These are phyloP conservation scores for Yamadazyma nakazawae DNA, from an alignment of 805 yeast genomes.

Conservation along the genomic window DNA sequence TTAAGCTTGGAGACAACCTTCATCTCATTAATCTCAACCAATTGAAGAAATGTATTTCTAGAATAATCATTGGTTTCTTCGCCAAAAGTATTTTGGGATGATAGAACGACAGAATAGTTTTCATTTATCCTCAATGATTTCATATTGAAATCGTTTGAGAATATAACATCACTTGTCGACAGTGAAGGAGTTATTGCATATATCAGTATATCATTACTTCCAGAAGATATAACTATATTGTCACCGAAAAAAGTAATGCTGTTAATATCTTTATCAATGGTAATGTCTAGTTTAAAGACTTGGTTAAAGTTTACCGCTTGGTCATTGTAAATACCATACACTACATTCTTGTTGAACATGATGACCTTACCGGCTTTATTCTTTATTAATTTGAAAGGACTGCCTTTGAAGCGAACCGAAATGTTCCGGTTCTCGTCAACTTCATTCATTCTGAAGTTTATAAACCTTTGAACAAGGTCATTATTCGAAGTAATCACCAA, in stretches of 20 bases:
- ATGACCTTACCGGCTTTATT: constrained; percentile 5
- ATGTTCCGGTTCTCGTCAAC: constrained; percentile 2
- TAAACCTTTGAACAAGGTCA: constrained; percentile 12
- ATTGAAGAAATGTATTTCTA: constrained; percentile 15
- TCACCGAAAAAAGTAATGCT: constrained; percentile 12
- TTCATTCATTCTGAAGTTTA: constrained; percentile 6
- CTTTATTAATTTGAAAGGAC: constrained; percentile 16
- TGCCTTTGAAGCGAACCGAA: constrained; percentile 7
- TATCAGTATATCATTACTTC: constrained; percentile 5
- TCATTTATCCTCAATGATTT: constrained; percentile 15
- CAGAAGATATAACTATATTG: constrained; percentile 8
- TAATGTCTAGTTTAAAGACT: constrained; percentile 1
- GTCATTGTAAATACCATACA: constrained; percentile 12
- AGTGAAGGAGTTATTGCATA: constrained; percentile 3
- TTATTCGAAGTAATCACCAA: constrained; percentile 15
- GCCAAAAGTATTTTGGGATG: constrained; percentile 15
- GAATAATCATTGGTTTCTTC: constrained; percentile 13
- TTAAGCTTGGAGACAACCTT: constrained; percentile 8
- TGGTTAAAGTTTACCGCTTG: constrained; percentile 8
- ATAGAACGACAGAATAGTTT: constrained; percentile 15
- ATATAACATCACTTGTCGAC: constrained; percentile 10
- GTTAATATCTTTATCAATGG: constrained; percentile 6
- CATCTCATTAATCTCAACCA: constrained; percentile 17
- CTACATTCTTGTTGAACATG: constrained; percentile 12
- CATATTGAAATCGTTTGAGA: constrained; percentile 16